A percentile compares a stretch with the other conserved stretches of the same genome.
These are phyloP conservation scores for Amphicarpaea edgeworthii DNA, from an alignment of 306 rosid genomes.

Conservation along the genomic window DNA sequence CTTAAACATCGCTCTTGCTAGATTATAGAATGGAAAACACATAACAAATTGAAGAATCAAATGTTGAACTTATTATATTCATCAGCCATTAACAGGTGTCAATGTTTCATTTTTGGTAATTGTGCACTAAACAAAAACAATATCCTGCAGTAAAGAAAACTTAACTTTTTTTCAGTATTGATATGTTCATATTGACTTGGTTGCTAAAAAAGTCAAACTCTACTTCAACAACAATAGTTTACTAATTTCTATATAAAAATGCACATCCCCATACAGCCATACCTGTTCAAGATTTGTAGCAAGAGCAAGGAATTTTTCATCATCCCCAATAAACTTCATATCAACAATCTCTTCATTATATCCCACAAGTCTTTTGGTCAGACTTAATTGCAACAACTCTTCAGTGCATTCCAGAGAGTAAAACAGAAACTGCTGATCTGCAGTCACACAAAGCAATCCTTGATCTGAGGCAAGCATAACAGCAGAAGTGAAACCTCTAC, in stretches of 20 bases:
- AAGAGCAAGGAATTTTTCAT: slow-evolving; percentile 84
- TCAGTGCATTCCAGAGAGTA: slow-evolving; percentile 69
- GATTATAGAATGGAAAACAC: slow-evolving; percentile 21
- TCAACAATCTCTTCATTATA: slow-evolving; percentile 93
- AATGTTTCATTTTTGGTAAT: not conserved
- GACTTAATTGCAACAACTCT: slow-evolving; percentile 55
- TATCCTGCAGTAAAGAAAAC: slow-evolving; percentile 1
- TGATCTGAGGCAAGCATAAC: slow-evolving; percentile 70
- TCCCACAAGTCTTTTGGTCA: slow-evolving; percentile 87
- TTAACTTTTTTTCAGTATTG: not conserved
- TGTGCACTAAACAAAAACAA: not conserved
- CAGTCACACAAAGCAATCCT: slow-evolving; percentile 95
- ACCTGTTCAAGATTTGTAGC: slow-evolving; percentile 99
- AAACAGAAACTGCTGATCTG: slow-evolving; percentile 90
- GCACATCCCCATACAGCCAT: slow-evolving; percentile 8
- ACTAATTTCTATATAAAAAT: slow-evolving; percentile 12
- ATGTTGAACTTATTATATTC: slow-evolving; percentile 27
- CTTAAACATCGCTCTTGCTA: slow-evolving; percentile 17
- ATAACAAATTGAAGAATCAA: slow-evolving; percentile 39
- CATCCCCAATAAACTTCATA: slow-evolving; percentile 90
- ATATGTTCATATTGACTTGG: slow-evolving; percentile 16
- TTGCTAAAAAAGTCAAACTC: slow-evolving; percentile 6
- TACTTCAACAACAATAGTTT: slow-evolving; percentile 25
- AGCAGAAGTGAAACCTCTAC: slow-evolving; percentile 89
- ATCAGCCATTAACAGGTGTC: not conserved